A percentile compares a stretch with the other conserved stretches of the same genome.
These are phyloP conservation scores for Pseudotsuga menziesii DNA, from an alignment of 75 land plant species.

Conservation along the genomic window DNA sequence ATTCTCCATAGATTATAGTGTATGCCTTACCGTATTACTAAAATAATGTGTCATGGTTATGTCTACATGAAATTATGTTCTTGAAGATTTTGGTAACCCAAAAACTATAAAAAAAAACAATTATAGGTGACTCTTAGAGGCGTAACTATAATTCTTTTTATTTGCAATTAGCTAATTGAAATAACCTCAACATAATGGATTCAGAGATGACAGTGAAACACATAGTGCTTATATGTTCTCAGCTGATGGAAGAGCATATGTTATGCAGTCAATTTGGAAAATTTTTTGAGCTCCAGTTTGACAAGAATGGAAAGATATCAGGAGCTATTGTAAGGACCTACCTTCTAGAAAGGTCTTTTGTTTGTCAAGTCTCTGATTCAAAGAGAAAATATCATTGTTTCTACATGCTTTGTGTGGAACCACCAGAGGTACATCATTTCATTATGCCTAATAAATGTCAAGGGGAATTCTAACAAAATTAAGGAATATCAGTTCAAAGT, in stretches of 20 bases:
- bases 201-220: neutral
- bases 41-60: too few relatives aligned
- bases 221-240: neutral
- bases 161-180: too few relatives aligned
- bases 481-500: too few relatives aligned
- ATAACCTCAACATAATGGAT: too few relatives aligned
- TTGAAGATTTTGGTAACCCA: too few relatives aligned
- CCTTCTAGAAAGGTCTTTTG: too few relatives aligned
- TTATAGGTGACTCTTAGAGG: constrained; percentile 38
- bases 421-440: constrained; percentile 55
- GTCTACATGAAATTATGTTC: constrained; percentile 58
- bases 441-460: neutral
- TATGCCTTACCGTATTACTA: neutral
- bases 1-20: neutral
- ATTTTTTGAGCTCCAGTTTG: constrained; percentile 89
- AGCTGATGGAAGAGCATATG: too few relatives aligned
- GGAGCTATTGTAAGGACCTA: too few relatives aligned
- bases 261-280: constrained; percentile 86
- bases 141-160: neutral
- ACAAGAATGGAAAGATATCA: too few relatives aligned
- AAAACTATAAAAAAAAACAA: constrained; percentile 69
- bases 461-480: too few relatives aligned
- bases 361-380: too few relatives aligned
- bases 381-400: constrained; percentile 95
- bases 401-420: constrained; percentile 92